These are phyloP conservation scores for Wickerhamiella pararugosa DNA, from an alignment of 1,139 yeast species.

Conservation along the genomic window DNA sequence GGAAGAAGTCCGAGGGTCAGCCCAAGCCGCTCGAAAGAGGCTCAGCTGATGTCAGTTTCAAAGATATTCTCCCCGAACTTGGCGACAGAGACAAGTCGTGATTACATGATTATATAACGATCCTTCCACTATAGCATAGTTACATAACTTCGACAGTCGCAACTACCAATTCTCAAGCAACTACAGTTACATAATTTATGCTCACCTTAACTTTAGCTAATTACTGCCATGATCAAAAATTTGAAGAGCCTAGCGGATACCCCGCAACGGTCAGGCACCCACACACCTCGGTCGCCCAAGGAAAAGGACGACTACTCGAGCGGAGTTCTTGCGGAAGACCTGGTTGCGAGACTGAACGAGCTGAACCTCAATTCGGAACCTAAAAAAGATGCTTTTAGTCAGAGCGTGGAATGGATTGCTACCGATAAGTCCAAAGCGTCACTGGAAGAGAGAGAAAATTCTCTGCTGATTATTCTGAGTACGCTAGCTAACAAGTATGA, in stretches of 20 bases:
- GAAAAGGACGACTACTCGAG: slow-evolving; percentile 1
- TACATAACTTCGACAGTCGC: too few species aligned
- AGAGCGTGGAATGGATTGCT: slow-evolving; percentile 20
- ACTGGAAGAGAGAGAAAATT: slow-evolving; percentile 23
- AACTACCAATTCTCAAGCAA: too few species aligned
- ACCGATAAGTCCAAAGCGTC: slow-evolving; percentile 22
- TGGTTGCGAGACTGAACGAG: slow-evolving; percentile 4
- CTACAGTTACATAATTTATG: too few species aligned
- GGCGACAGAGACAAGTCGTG: too few species aligned
- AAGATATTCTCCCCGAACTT: slow-evolving; percentile 34
- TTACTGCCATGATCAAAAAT: background rate
- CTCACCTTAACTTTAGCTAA: too few species aligned
- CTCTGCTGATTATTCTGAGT: slow-evolving; percentile 18
- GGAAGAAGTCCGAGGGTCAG: slow-evolving; percentile 61
- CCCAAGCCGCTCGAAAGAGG: slow-evolving; percentile 67
- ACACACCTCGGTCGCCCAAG: background rate
- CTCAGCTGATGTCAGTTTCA: slow-evolving; percentile 48
- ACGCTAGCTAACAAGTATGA: slow-evolving; percentile 22
- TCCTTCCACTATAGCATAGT: too few species aligned
- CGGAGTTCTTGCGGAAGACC: slow-evolving; percentile 3
- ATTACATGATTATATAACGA: too few species aligned
- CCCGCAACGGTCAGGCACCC: slow-evolving; percentile 4
- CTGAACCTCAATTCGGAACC: background rate
- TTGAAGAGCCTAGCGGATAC: slow-evolving; percentile 3
- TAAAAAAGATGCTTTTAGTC: slow-evolving; percentile 16